A percentile compares a stretch with the other conserved stretches of the same genome.
Conservation (phyloP, 1,284 basidiomycete genomes). For the Bjerkandera adusta region DNA sequence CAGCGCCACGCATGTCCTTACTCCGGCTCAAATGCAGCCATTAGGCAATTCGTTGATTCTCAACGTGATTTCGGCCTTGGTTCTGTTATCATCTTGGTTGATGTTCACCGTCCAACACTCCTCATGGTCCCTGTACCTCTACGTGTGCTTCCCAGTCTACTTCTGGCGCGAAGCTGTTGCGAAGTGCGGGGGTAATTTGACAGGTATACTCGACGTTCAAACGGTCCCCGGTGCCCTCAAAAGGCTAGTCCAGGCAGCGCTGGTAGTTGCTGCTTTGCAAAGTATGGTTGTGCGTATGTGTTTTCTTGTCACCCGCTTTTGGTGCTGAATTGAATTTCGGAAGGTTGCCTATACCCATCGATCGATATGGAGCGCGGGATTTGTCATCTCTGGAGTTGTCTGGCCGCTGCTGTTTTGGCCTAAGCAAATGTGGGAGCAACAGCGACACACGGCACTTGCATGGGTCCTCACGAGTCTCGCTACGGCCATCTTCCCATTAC, state of each 20-base stretch:
- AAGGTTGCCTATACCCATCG: constrained; percentile 71
- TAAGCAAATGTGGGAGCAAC: constrained; percentile 25
- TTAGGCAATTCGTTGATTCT: constrained; percentile 11
- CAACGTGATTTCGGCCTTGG: constrained; percentile 27
- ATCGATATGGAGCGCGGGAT: constrained; percentile 71
- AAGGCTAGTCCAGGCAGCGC: constrained; percentile 6
- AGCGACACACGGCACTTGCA: constrained; percentile 30
- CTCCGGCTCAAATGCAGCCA: constrained; percentile 13
- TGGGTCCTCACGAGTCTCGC: constrained; percentile 59
- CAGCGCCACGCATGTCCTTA: constrained; percentile 52
- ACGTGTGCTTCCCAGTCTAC: constrained; percentile 72
- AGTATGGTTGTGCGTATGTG: constrained; percentile 66
- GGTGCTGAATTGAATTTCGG: neutral
- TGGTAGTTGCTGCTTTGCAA: constrained; percentile 46
- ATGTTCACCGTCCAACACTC: constrained; percentile 65
- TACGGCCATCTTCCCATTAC: constrained; percentile 68
- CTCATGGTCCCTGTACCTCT: constrained; percentile 77
- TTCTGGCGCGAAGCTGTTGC: constrained; percentile 59
- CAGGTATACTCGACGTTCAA: neutral
- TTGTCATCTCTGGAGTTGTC: constrained; percentile 57
- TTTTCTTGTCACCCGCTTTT: constrained; percentile 2
- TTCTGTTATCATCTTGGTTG: constrained; percentile 40
- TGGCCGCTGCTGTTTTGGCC: constrained; percentile 67
- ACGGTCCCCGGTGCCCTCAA: neutral
- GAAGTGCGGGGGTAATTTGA: constrained; percentile 17